phyloP scores from a whole-genome alignment of 352 stramenopile species.

The Globisporangium ultimum region DNA sequence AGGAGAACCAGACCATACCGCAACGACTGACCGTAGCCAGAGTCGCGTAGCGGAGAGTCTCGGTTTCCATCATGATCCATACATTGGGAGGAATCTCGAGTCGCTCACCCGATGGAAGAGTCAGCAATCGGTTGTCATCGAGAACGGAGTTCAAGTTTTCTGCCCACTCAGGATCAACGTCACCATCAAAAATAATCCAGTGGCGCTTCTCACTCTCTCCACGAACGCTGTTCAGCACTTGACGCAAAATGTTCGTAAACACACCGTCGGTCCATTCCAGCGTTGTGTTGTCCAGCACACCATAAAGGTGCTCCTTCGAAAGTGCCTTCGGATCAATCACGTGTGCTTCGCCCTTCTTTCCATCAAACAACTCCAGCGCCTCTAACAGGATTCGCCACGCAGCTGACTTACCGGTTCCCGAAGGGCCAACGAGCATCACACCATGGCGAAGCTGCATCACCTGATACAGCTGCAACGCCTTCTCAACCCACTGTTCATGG shows the following conservation, averaged over 20 bases:
- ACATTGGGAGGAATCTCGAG: slow-evolving; percentile 98
- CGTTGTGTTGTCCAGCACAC: slow-evolving; percentile 98
- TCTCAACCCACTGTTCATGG: slow-evolving; percentile 95
- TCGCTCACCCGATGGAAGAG: slow-evolving; percentile 97
- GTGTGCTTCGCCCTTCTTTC: slow-evolving; percentile 95
- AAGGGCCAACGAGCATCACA: slow-evolving; percentile 98
- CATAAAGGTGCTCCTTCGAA: slow-evolving; percentile 98
- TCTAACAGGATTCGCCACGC: slow-evolving; percentile 93
- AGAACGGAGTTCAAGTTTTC: slow-evolving; percentile 99
- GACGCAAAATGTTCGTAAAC: slow-evolving; percentile 96
- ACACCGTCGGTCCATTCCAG: slow-evolving; percentile 99
- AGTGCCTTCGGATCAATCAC: slow-evolving; percentile 99
- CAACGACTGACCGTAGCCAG: slow-evolving; percentile 99
- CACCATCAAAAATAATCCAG: slow-evolving; percentile 99
- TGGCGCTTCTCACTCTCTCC: slow-evolving; percentile 95
- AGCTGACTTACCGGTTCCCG: slow-evolving; percentile 96
- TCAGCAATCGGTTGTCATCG: slow-evolving; percentile 99
- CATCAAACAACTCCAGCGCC: slow-evolving; percentile 93
- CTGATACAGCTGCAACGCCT: slow-evolving; percentile 98
- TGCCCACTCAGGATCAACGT: slow-evolving; percentile 99
- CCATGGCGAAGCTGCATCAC: slow-evolving; percentile 97
- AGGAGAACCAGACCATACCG: slow-evolving; percentile 99
- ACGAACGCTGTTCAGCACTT: slow-evolving; percentile 96
- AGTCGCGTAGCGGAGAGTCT: slow-evolving; percentile 98
- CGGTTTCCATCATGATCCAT: slow-evolving; percentile 99